Percentiles rank a stretch among this genome's conserved stretches.
Evolutionary conservation across 345 rosid species (phyloP).

Genomic region (Gossypium raimondii): DNA sequence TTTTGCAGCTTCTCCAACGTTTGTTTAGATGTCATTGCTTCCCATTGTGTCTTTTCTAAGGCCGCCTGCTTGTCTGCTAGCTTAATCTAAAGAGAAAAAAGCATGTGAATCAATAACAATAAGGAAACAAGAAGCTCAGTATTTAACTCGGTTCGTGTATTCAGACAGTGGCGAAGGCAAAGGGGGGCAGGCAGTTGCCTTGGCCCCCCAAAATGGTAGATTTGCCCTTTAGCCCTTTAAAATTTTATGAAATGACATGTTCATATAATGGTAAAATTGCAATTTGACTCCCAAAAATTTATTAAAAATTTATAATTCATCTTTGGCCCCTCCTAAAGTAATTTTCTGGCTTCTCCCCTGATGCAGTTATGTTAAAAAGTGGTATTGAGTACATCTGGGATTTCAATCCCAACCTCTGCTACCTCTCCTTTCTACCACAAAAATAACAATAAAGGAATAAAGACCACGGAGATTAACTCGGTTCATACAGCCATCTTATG

Average conservation of each 20-base stretch:
- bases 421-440: neutral
- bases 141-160: neutral
- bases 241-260: too few species aligned
- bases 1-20: conserved; percentile 69
- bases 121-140: neutral
- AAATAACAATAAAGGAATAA: neutral
- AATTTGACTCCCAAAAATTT: too few species aligned
- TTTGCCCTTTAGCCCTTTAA: too few species aligned
- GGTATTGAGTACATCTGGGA: neutral
- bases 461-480: neutral
- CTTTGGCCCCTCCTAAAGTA: too few species aligned
- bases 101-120: neutral
- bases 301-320: too few species aligned
- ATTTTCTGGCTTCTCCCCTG: too few species aligned
- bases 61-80: conserved; percentile 97
- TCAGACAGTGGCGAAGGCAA: too few species aligned
- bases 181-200: too few species aligned
- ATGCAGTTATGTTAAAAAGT: neutral
- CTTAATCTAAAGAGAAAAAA: conserved; percentile 48
- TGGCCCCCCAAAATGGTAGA: too few species aligned
- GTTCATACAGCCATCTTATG: neutral
- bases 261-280: too few species aligned
- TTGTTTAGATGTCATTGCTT: conserved; percentile 61
- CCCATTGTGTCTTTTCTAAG: conserved; percentile 86
- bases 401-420: neutral